Evolutionary conservation across 1,139 yeast species (phyloP), one percentile per base, ranked within the genome.

Genomic region (Pichia sp.): DNA sequence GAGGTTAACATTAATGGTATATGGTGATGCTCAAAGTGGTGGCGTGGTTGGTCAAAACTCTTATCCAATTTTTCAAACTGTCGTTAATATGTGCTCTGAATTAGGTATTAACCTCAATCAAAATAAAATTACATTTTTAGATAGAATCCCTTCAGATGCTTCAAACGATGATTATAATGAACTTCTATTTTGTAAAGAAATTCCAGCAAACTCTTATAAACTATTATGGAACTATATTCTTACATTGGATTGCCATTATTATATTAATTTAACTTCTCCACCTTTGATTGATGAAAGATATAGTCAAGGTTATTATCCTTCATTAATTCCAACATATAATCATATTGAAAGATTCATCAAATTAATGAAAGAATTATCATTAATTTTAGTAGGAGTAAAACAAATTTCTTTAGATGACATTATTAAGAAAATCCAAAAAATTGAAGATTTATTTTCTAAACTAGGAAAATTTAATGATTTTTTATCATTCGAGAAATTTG

Each of bases 201-300:
- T 57, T 31, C 36, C 56, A 14, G 4, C 29, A 1, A 47, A 45
- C 7, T 38, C 50, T 18, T 14, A 45, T 11, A 56, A 57, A 39
- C 14, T 22, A 28, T 45, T 57, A 44, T 55, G 60, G 60, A 57
- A 57, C 42, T 46, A 55, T 44, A 22, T 55, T 10, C n/a, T 57
- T 8, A n/a, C 30, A 5, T n/a, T 47, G 4, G 60, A 57, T 43
- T 45, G 53, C 4, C 42, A 28, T 3, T 55, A 46, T 25, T 52
- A 30, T 10, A 31, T 50, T 27, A 18, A 41, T 29, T 22, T 44
- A 3, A 33, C 28, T 6, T 4, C n/a, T n/a, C 49, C 45, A 22
- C 55, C 56, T 22, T 9, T 52, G 14, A 53, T 55, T 22, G 52
- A 56, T 46, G 46, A 51, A 16, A 52, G 53, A 19, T 56, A 39